A percentile compares a stretch with the other conserved stretches of the same genome.
These are phyloP conservation scores for Gamarada debralockiae DNA, from an alignment of 495 filamentous ascomycete genomes.

Conservation along the genomic window DNA sequence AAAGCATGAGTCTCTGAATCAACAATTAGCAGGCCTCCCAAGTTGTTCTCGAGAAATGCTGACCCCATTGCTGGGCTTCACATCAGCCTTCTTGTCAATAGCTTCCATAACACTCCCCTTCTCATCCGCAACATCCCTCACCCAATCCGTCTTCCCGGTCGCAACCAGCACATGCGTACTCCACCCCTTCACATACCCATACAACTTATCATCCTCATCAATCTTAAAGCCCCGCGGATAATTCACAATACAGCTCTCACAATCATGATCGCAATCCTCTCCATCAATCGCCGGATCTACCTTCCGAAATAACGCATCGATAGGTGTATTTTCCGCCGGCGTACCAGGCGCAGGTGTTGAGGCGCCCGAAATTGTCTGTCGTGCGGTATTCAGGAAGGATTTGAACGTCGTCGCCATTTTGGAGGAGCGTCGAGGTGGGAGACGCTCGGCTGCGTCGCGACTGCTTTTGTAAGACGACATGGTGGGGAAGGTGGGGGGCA, in stretches of 20 bases:
- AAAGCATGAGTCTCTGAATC: conserved; percentile 76
- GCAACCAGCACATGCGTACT: conserved; percentile 87
- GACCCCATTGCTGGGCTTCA: conserved; percentile 74
- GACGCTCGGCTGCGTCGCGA: not conserved
- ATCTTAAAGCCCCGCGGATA: conserved; percentile 70
- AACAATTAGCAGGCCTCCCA: conserved; percentile 3
- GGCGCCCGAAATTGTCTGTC: conserved; percentile 17
- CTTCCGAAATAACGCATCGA: conserved; percentile 52
- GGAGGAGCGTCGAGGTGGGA: not conserved
- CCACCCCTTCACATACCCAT: conserved; percentile 86
- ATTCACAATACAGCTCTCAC: conserved; percentile 71
- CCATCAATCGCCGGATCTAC: conserved; percentile 73
- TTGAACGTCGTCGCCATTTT: conserved; percentile 21
- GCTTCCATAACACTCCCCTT: conserved; percentile 95
- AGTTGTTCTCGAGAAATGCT: conserved; percentile 22
- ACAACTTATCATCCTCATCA: conserved; percentile 74
- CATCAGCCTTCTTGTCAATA: conserved; percentile 53
- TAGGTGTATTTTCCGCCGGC: conserved; percentile 13
- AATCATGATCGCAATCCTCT: conserved; percentile 88
- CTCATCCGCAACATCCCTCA: conserved; percentile 84
- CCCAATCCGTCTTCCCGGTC: conserved; percentile 94
- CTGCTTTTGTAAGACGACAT: not conserved
- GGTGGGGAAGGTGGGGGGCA: not conserved
- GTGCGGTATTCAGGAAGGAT: conserved; percentile 15
- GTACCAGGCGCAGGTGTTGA: conserved; percentile 14